Evolutionary conservation across 2,329 filamentous ascomycete species (phyloP).

Genomic region (Pseudogymnoascus sp.): DNA sequence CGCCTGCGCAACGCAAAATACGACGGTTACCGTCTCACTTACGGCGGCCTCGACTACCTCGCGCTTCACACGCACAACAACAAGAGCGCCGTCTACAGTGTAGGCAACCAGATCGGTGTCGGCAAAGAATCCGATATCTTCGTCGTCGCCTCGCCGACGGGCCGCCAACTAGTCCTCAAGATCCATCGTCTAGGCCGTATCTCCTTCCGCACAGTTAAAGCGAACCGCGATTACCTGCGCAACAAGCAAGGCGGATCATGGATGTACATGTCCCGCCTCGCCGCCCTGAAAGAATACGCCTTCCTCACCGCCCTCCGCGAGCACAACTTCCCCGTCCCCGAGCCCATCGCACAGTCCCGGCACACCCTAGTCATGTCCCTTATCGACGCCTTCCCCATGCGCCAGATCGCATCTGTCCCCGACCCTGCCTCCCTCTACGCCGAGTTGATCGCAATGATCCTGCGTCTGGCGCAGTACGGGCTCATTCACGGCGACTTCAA

Average conservation of each 20-base stretch:
- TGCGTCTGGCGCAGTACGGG: constrained; percentile 75
- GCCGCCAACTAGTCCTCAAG: constrained; percentile 77
- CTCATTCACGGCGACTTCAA: constrained; percentile 98
- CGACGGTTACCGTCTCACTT: constrained; percentile 93
- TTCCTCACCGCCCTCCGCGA: constrained; percentile 84
- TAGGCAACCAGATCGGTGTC: constrained; percentile 89
- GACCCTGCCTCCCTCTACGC: constrained; percentile 80
- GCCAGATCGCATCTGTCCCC: constrained; percentile 77
- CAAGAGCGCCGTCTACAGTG: constrained; percentile 74
- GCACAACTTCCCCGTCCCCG: constrained; percentile 82
- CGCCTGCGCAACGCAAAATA: constrained; percentile 94
- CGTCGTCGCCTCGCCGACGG: constrained; percentile 74
- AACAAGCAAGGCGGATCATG: constrained; percentile 75
- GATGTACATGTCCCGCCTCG: constrained; percentile 95
- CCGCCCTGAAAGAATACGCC: constrained; percentile 86
- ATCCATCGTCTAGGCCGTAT: constrained; percentile 94
- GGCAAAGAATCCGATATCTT: constrained; percentile 98
- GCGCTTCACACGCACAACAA: constrained; percentile 83
- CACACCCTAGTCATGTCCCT: constrained; percentile 96
- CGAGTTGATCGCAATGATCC: constrained; percentile 80
- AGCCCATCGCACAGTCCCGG: constrained; percentile 78
- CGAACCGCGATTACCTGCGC: constrained; percentile 89
- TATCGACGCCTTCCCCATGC: constrained; percentile 83
- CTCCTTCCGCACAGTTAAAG: constrained; percentile 92
- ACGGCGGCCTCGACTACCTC: constrained; percentile 96